A percentile compares a stretch with the other conserved stretches of the same genome.
phyloP scores from a whole-genome alignment of 2,329 filamentous ascomycete species.

The Fusarium redolens region DNA sequence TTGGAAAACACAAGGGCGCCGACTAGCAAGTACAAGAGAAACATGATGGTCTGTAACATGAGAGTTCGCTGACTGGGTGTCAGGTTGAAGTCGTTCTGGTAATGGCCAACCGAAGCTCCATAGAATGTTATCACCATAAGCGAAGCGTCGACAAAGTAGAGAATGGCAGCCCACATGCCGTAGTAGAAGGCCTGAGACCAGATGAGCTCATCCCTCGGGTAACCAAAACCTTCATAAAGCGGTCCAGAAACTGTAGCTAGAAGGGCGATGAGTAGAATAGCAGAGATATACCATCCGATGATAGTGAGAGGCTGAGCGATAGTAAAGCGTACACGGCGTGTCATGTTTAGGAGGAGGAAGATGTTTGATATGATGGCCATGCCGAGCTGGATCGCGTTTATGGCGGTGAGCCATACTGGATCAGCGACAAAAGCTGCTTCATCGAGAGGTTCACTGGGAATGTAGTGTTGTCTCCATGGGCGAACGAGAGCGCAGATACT shows the following conservation, averaged over 20 bases:
- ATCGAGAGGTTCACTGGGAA: conserved; percentile 59
- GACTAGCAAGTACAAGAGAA: conserved; percentile 82
- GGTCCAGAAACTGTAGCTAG: conserved; percentile 73
- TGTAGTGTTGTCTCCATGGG: conserved; percentile 75
- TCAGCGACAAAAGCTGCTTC: conserved; percentile 69
- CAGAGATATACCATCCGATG: conserved; percentile 77
- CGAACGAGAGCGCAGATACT: conserved; percentile 88
- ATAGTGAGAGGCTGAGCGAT: conserved; percentile 88
- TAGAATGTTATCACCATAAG: conserved; percentile 83
- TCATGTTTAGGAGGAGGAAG: conserved; percentile 89
- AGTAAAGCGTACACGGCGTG: conserved; percentile 80
- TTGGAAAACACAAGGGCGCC: conserved; percentile 80
- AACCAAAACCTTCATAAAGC: conserved; percentile 51
- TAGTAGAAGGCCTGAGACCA: conserved; percentile 90
- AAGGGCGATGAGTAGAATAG: conserved; percentile 74
- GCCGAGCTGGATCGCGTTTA: conserved; percentile 82
- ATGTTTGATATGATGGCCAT: conserved; percentile 83
- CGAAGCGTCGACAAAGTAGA: conserved; percentile 83
- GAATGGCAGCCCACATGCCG: conserved; percentile 79
- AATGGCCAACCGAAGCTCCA: conserved; percentile 76
- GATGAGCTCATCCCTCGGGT: conserved; percentile 63
- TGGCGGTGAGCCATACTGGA: conserved; percentile 76
- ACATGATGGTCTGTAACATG: conserved; percentile 89
- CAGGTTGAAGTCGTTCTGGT: conserved; percentile 81
- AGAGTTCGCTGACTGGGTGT: conserved; percentile 85